These are phyloP conservation scores for Fagopyrum tataricum DNA, from an alignment of 148 eudicot genomes.

Conservation along the genomic window DNA sequence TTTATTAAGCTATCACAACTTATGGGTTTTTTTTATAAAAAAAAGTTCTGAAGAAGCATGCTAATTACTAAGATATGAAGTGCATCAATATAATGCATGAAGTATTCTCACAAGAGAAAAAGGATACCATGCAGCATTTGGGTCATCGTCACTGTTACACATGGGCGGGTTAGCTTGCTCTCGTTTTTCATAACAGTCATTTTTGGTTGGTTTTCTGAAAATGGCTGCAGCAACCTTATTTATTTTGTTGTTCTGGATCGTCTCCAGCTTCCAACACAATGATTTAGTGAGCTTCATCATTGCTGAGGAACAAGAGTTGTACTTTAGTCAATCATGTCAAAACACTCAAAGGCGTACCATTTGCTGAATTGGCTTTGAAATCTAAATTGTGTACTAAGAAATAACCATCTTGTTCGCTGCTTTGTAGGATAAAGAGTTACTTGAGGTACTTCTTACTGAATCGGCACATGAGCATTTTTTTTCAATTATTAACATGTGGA, in stretches of 20 bases:
- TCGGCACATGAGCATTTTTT: not conserved
- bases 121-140: conserved; percentile 70
- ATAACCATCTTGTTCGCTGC: too few relatives aligned
- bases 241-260: conserved; percentile 54
- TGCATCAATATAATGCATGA: too few relatives aligned
- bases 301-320: conserved; percentile 26
- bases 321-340: too few relatives aligned
- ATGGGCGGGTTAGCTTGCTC: conserved; percentile 49
- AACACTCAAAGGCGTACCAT: too few relatives aligned
- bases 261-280: conserved; percentile 83
- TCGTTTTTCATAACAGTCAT: conserved; percentile 70
- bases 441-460: too few relatives aligned
- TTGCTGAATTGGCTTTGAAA: not conserved
- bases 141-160: conserved; percentile 71
- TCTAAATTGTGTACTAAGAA: not conserved
- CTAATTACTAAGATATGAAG: too few relatives aligned
- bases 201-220: conserved; percentile 58
- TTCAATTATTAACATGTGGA: not conserved
- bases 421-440: too few relatives aligned
- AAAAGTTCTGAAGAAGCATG: too few relatives aligned
- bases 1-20: too few relatives aligned
- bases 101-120: too few relatives aligned
- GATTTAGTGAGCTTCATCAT: conserved; percentile 62
- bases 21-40: too few relatives aligned
- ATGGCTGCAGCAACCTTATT: conserved; percentile 59